Evolutionary conservation across 2,329 filamentous ascomycete species (phyloP), one percentile per base, ranked within the genome.

Genomic region (Didymella segeticola): DNA sequence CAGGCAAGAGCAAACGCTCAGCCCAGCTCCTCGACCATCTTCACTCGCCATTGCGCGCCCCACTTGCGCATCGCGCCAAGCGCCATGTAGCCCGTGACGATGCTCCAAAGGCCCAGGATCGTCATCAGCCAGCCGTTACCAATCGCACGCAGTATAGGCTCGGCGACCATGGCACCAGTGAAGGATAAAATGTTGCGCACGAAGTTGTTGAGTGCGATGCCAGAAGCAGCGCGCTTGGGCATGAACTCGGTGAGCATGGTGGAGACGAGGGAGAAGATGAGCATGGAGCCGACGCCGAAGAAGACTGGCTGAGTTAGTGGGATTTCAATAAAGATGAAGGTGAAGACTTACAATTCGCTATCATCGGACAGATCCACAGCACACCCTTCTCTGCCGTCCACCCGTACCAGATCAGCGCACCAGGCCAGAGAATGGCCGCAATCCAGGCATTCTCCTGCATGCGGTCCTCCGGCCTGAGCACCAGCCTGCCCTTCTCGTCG

Each of bases 31-130:
- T 61, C 56, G 11, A 89, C 84, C 85, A 91, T 89, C 25, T 74
- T 72, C 43, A 76, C 76, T 64, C 89, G 82, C 89, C 89, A 91
- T 63, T 77, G 78, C 15, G 80, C 77, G 0, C 85, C 85, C 63
- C 82, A 87, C 58, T 77, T 81, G 63, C 80, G 80, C 76, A 93
- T 81, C 0, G 83, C 72, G 74, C 82, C 86, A 19, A 93, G 83
- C 14, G 84, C 80, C 5, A 75, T 67, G 50, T 50, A 63, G 2
- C 65, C 67, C n/a, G 63, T 69, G 1, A 84, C 67, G 67, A 89
- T 80, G 38, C 68, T 69, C 67, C 66, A 71, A 1, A 89, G 79
- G 2, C 70, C 74, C 29, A 77, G 38, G 5, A 75, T 73, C 1
- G 74, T 76, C 61, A 69, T 74, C 19, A 76, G 30, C 74, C 74